Evolutionary conservation across 2,329 filamentous ascomycete species (phyloP).

Genomic region (Juglanconis sp.): DNA sequence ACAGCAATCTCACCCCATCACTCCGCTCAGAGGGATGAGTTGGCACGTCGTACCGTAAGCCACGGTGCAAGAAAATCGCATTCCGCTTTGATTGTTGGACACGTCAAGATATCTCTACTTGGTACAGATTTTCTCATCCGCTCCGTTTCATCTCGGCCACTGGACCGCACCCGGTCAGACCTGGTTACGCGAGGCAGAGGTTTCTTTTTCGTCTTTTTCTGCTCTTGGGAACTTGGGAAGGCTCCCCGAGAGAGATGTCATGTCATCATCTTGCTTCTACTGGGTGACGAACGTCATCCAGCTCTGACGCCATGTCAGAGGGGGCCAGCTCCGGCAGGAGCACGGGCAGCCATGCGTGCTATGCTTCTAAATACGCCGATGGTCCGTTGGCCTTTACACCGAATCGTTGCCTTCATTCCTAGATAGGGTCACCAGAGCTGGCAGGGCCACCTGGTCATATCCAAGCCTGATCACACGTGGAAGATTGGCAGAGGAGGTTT

Average conservation of each 20-base stretch:
- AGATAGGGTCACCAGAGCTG: no score
- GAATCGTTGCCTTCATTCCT: no score
- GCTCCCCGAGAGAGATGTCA: not conserved
- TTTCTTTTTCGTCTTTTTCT: not conserved
- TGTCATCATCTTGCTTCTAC: not conserved
- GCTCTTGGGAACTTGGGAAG: not conserved
- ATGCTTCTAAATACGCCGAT: not conserved
- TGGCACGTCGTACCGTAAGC: not conserved
- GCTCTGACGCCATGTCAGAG: not conserved
- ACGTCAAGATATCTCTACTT: not conserved
- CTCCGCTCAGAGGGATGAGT: not conserved
- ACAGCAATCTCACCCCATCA: conserved; percentile 10
- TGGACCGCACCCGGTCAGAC: not conserved
- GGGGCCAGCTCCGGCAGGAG: not conserved
- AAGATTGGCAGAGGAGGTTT: no score
- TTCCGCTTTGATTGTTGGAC: not conserved
- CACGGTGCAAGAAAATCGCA: not conserved
- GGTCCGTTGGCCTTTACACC: not conserved
- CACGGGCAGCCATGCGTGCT: not conserved
- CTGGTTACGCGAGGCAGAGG: no score
- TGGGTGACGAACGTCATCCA: not conserved
- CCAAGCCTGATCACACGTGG: no score
- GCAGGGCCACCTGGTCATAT: no score
- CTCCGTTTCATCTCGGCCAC: not conserved
- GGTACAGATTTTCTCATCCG: not conserved